Evolutionary conservation across 805 yeast species (phyloP), one percentile per base, ranked within the genome.

Genomic region (Saturnispora mendoncae): DNA sequence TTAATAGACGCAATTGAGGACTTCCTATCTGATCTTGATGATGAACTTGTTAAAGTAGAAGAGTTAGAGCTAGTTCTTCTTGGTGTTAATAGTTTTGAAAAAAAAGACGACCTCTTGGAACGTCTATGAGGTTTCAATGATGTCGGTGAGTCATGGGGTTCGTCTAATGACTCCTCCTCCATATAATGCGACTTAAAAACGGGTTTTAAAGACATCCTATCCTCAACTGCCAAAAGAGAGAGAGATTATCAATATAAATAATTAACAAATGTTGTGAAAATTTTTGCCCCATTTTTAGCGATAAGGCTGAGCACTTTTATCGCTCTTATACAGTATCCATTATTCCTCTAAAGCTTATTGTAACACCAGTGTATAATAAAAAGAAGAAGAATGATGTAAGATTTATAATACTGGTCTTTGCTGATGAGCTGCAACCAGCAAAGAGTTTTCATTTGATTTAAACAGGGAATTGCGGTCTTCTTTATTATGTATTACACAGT

Each of bases 31-130:
- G 33, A 12, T n/a, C 17, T 20, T n/a, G 35, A 33, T 24, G 35
- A 30, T 21, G 29, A 13, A n/a, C n/a, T 15, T 27, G 35, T 36
- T 20, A 25, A 13, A n/a, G n/a, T 15, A 23, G 33, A 30, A 32
- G 44, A 42, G 36, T 13, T 19, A 37, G 46, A 10, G 43, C 29
- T 27, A 37, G 33, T 33, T n/a, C 33, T 25, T 20, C 42, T 33
- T 12, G 42, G 33, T 4, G 42, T 23, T 23, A 39, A 31, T 17
- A 39, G 36, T 20, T 39, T 39, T 19, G 42, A 39, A n/a, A 39
- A 39, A 17, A 39, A 39, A 4, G 42, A 39, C 12, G 42, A 24
- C 24, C 33, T 39, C 17, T 39, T 39, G 6, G 41, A 38, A n/a
- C 24, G 33, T 31, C 29, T 30, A 13, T 19, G 23, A 2, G 35